Conservation (phyloP, 169 alveolate genomes). For the Babesia bigemina region DNA sequence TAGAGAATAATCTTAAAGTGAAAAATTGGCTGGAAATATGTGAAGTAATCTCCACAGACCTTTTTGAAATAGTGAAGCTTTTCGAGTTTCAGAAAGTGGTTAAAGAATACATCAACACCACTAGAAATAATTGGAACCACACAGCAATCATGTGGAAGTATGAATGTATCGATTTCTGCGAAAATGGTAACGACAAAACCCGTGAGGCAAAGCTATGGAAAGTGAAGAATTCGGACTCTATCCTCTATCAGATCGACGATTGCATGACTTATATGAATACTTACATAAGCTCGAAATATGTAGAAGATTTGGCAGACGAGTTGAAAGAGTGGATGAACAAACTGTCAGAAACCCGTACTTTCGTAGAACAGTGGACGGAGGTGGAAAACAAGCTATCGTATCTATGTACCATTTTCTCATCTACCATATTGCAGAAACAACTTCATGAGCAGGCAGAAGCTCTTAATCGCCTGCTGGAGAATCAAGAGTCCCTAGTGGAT, state of each 20-base stretch:
- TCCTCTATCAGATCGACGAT: slow-evolving; percentile 12
- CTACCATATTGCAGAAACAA: not conserved
- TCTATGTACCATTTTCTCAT: not conserved
- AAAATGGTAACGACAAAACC: not conserved
- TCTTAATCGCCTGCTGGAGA: not conserved
- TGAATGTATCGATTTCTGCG: not conserved
- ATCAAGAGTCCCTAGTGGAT: not conserved
- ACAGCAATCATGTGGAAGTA: not conserved
- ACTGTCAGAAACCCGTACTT: not conserved
- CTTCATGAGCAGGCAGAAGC: not conserved
- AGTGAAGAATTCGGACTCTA: not conserved
- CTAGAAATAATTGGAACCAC: not conserved
- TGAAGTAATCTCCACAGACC: not conserved
- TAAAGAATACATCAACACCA: not conserved
- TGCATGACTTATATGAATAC: slow-evolving; percentile 5
- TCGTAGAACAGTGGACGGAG: slow-evolving; percentile 1
- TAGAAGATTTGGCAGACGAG: slow-evolving; percentile 9
- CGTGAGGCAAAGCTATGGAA: not conserved
- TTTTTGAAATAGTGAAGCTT: not conserved
- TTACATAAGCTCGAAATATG: slow-evolving; percentile 14
- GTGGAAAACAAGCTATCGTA: slow-evolving; percentile 1
- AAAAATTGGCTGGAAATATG: slow-evolving; percentile 2
- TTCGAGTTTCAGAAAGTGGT: slow-evolving; percentile 16
- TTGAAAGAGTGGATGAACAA: not conserved
- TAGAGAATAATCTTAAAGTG: not conserved